phyloP scores from a whole-genome alignment of 2,329 filamentous ascomycete species.

The Camillea tinctor region DNA sequence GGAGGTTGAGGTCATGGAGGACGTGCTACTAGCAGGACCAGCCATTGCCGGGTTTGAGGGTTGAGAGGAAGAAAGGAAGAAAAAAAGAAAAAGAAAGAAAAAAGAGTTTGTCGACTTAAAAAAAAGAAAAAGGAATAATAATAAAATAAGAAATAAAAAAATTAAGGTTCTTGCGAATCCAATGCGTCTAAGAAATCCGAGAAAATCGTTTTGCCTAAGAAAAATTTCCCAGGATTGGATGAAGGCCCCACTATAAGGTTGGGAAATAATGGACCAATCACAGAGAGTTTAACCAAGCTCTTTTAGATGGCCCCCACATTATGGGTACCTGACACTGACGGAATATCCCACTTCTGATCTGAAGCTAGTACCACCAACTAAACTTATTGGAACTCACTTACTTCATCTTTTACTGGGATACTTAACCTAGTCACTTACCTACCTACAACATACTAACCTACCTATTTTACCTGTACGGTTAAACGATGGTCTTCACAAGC shows the following conservation, averaged over 20 bases:
- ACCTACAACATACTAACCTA: too few species aligned
- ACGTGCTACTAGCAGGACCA: constrained; percentile 48
- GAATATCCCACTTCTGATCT: too few species aligned
- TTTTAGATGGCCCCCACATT: background rate
- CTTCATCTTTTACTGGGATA: background rate
- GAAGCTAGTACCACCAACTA: too few species aligned
- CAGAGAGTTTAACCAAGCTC: background rate
- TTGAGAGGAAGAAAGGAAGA: background rate
- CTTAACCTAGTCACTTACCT: background rate
- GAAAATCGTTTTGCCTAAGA: constrained; percentile 9
- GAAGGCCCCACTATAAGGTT: background rate
- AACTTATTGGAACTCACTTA: too few species aligned
- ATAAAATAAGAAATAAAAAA: background rate
- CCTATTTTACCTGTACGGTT: background rate
- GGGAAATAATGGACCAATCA: background rate
- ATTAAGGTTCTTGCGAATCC: constrained; percentile 1
- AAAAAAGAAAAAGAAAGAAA: background rate
- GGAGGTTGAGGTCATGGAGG: constrained; percentile 62
- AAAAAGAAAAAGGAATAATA: background rate
- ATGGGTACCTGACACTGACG: too few species aligned
- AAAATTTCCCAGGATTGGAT: constrained; percentile 9
- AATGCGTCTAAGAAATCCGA: constrained; percentile 1
- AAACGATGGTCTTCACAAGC: constrained; percentile 29
- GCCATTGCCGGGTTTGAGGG: constrained; percentile 29
- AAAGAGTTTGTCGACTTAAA: constrained; percentile 1